These are phyloP conservation scores for Annulohypoxylon nitens DNA, from an alignment of 495 filamentous ascomycete species.

Conservation along the genomic window DNA sequence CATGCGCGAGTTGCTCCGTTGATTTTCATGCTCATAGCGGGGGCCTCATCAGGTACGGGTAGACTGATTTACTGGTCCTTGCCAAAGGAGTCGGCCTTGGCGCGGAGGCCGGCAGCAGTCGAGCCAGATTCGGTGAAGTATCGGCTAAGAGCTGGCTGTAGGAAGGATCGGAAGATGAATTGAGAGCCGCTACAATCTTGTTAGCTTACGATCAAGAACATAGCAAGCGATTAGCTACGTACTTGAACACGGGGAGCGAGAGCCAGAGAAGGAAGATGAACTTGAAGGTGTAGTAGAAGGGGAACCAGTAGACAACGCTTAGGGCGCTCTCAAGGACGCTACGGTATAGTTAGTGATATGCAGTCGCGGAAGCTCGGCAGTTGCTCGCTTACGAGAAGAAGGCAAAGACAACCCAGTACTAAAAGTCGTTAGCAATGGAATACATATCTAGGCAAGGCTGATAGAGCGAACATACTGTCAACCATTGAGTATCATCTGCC, in stretches of 20 bases:
- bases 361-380: not conserved
- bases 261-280: conserved; percentile 97
- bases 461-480: conserved; percentile 63
- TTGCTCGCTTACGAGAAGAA: conserved; percentile 77
- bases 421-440: conserved; percentile 52
- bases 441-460: not conserved
- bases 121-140: conserved; percentile 82
- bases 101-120: conserved; percentile 89
- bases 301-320: conserved; percentile 98
- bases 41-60: conserved; percentile 4
- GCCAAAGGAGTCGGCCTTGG: conserved; percentile 84
- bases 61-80: conserved; percentile 65
- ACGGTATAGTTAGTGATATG: conserved; percentile 38
- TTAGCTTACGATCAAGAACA: conserved; percentile 31
- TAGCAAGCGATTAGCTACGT: conserved; percentile 55
- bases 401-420: conserved; percentile 98
- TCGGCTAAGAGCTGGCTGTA: conserved; percentile 89
- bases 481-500: conserved; percentile 91
- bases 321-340: conserved; percentile 91
- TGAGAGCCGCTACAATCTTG: conserved; percentile 82
- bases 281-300: conserved; percentile 99
- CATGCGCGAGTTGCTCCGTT: conserved; percentile 30
- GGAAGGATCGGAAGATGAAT: conserved; percentile 94
- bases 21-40: conserved; percentile 32
- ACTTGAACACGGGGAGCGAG: conserved; percentile 93